phyloP scores from a whole-genome alignment of 2,329 filamentous ascomycete genomes.

The Diaporthe helianthi region DNA sequence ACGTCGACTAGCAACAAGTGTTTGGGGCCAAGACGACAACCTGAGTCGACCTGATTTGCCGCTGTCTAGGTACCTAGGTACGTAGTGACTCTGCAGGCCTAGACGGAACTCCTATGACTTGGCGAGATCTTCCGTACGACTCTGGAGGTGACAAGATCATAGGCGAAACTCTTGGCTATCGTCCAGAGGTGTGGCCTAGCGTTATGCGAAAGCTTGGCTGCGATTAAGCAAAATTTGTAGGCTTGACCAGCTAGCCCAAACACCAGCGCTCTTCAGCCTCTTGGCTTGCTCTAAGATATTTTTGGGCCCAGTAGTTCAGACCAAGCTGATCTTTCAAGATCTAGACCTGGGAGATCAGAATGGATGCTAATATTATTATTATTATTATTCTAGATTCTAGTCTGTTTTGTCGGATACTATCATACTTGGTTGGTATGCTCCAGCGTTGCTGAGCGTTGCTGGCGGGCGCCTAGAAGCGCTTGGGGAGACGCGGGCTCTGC shows the following conservation, averaged over 20 bases:
- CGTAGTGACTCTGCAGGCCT: constrained; percentile 1
- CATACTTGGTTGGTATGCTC: too few species aligned
- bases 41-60: constrained; percentile 1
- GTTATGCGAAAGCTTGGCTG: constrained; percentile 23
- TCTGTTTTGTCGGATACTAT: neutral
- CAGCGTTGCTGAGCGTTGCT: neutral
- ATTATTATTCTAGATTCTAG: too few species aligned
- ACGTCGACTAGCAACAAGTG: neutral
- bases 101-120: constrained; percentile 13
- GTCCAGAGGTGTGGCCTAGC: constrained; percentile 10
- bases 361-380: neutral
- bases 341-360: neutral
- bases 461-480: neutral
- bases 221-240: constrained; percentile 15
- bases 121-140: constrained; percentile 14
- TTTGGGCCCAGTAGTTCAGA: constrained; percentile 16
- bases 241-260: constrained; percentile 15
- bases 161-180: constrained; percentile 18
- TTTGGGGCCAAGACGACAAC: neutral
- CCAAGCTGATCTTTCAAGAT: constrained; percentile 18
- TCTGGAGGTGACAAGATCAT: constrained; percentile 7
- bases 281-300: constrained; percentile 18
- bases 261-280: constrained; percentile 3
- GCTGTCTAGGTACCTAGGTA: constrained; percentile 8
- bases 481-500: neutral